phyloP scores from a whole-genome alignment of 108 stramenopile genomes.

The Nitzschia palea region DNA sequence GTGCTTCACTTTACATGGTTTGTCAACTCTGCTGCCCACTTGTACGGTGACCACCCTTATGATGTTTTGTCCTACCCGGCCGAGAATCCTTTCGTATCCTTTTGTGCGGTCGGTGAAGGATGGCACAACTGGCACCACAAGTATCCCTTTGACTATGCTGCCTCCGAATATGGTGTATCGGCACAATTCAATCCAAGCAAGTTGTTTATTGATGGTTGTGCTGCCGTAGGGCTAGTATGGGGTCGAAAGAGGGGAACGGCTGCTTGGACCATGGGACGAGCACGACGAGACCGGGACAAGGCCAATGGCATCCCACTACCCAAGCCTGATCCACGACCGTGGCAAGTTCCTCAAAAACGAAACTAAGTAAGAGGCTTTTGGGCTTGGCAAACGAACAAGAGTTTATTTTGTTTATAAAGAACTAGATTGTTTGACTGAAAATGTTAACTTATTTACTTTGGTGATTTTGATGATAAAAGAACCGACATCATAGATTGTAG shows the following conservation, averaged over 20 bases:
- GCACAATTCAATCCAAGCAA: conserved; percentile 98
- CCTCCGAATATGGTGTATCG: conserved; percentile 94
- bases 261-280: conserved; percentile 90
- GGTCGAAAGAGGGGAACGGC: conserved; percentile 90
- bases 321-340: conserved; percentile 81
- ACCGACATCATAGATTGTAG: no score
- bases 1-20: conserved; percentile 99
- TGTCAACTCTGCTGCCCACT: conserved; percentile 98
- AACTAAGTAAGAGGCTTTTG: conserved; percentile 19
- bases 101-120: conserved; percentile 96
- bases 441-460: no score
- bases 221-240: conserved; percentile 87
- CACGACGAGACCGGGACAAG: conserved; percentile 78
- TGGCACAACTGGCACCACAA: conserved; percentile 99
- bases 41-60: conserved; percentile 98
- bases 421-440: no score
- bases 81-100: conserved; percentile 95
- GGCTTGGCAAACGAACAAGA: no score
- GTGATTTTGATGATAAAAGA: no score
- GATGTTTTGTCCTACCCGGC: conserved; percentile 93
- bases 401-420: no score
- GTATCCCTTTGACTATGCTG: conserved; percentile 99
- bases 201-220: conserved; percentile 89
- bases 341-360: conserved; percentile 62
- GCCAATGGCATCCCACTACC: conserved; percentile 67